Evolutionary conservation across 2,329 filamentous ascomycete species (phyloP), one percentile per base, ranked within the genome.

Genomic region (Drechmeria coniospora): DNA sequence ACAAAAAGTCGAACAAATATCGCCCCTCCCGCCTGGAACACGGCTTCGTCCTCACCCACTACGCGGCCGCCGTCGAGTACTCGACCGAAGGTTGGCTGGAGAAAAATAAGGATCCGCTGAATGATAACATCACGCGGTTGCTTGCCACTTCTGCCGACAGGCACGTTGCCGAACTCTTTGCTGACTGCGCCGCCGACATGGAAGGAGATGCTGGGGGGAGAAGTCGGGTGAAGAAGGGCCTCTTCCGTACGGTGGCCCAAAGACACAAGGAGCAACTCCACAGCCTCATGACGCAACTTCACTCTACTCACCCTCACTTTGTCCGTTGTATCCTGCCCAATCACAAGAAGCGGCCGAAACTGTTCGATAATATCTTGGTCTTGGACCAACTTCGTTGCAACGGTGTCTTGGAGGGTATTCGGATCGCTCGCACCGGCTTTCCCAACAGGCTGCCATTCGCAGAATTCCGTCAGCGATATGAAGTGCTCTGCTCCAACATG

Each of bases 41-140:
- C 45, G 92, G 90, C 10, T 98, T 98, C 46, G 76, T 94, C 41
- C 71, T 98, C 13, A 98, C 90, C 0, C 90, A 98, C 49, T 98
- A 98, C 46, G 90, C 90, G 15, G 86, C 90, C 15, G 90, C 95
- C 51, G 90, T 98, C 3, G 92, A 98, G 51, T 98, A 98, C 50
- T 84, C 79, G 1, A 98, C 90, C 0, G 74, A 87, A 31, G 80
- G 80, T 32, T 98, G 90, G 90, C 60, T 98, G 19, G 87, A 95
- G 53, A 98, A 95, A 65, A 98, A 98, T 63, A 98, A 98, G 51
- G 90, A 98, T 45, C 92, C 90, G 2, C 55, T 98, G 25, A 95
- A 95, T 44, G 92, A 98, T 63, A 98, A 95, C 36, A 68, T 98
- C 36, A 98, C 92, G 0, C 73, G 83, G 14, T 65, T 98, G 6